Evolutionary conservation across 805 yeast species (phyloP).

Genomic region (Candida dajiaensis): DNA sequence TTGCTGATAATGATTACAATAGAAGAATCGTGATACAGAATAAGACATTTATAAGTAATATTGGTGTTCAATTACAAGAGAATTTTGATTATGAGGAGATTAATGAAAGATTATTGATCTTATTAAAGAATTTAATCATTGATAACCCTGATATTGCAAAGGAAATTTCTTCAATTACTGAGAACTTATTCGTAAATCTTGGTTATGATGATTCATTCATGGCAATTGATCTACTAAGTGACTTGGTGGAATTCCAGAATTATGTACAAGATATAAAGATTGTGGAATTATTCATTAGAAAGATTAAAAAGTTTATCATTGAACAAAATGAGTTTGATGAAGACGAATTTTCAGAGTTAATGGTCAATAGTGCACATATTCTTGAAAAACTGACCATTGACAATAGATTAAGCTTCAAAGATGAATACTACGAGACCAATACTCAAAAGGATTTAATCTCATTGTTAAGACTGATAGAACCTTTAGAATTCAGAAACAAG

Average conservation of each 20-base stretch:
- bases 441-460: constrained; percentile 8
- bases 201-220: constrained; percentile 10
- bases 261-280: constrained; percentile 4
- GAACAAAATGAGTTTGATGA: constrained; percentile 12
- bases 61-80: constrained; percentile 10
- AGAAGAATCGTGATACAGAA: constrained; percentile 9
- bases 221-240: constrained; percentile 14
- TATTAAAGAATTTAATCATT: constrained; percentile 16
- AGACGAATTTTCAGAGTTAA: constrained; percentile 19
- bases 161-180: constrained; percentile 10
- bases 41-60: constrained; percentile 3
- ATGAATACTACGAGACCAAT: constrained; percentile 7
- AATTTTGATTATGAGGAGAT: constrained; percentile 19
- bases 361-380: constrained; percentile 12
- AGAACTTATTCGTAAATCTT: constrained; percentile 9
- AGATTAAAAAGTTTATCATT: constrained; percentile 1
- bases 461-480: constrained; percentile 3
- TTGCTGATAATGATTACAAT: constrained; percentile 22
- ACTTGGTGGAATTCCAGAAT: constrained; percentile 8
- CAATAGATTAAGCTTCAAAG: constrained; percentile 8
- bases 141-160: constrained; percentile 13
- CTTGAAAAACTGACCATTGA: constrained; percentile 18
- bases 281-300: constrained; percentile 8
- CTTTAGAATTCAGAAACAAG: constrained; percentile 16
- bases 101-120: constrained; percentile 12